Base-by-base conservation (phyloP, 202 grass and related monocot genomes). In the Setaria viridis region DNA sequence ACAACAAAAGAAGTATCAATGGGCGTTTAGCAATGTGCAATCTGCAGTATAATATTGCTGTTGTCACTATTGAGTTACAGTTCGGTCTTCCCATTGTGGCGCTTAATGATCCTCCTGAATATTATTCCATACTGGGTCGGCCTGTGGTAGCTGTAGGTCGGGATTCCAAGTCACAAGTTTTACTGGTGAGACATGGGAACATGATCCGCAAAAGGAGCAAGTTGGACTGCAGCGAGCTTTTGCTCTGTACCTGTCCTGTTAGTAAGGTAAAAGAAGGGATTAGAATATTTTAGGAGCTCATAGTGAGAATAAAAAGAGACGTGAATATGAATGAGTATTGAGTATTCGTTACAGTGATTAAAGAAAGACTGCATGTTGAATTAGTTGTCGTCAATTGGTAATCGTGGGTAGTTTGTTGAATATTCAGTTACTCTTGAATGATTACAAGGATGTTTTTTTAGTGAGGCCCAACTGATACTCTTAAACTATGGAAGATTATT, bases 221-320 rank as follows among this genome's bases (percentile, higher is more conserved):
- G 29, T 79, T 79, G 59, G 77, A 79, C 59, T 79, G 77, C 43
- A 20, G 62, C 7, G 77, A 79, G 77, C 77, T 79, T 50, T 33
- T 79, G 42, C 42, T 65, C 29, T 79, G 77, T 16, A 65, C 59
- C 15, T 79, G 59, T 50, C 43, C 42, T 65, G 45, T 65, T n/a
- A 79, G 30, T 79, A 49, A 65, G 77, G 77, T 79, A 72, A 79
- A 6, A 78, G 16, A 7, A 9, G 42, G 47, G 25, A 25, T 25
- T 3, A 64, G 17, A 48, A 32, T 58, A 58, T 21, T 58, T 58
- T 8, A 58, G 6, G 17, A 2, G 6, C 56, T 20, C 17, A 58
- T 17, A 2, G 6, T 45, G 42, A 7, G 56, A 58, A 55, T n/a
- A 25, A 3, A 72, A 72, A 72, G 7, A 32, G 45, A 72, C 45